These are phyloP conservation scores for Blastobotrys attinorum DNA, from an alignment of 805 yeast species.

Conservation along the genomic window DNA sequence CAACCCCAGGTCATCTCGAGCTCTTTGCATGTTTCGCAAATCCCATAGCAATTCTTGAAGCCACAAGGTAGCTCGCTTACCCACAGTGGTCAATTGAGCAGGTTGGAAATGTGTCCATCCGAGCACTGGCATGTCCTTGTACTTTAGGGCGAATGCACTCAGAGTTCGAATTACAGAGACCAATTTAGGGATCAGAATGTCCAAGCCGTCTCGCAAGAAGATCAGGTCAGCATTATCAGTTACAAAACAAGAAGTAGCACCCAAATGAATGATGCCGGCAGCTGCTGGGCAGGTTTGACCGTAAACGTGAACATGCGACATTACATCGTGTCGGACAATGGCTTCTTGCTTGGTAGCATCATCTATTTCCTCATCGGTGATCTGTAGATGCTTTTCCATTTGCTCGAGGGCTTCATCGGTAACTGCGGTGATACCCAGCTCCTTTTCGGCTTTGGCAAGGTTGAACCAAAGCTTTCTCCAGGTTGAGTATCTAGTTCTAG, in stretches of 20 bases:
- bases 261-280: slow-evolving; percentile 95
- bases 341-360: slow-evolving; percentile 92
- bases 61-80: slow-evolving; percentile 97
- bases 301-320: slow-evolving; percentile 97
- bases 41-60: slow-evolving; percentile 97
- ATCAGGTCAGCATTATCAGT: slow-evolving; percentile 98
- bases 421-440: slow-evolving; percentile 76
- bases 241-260: slow-evolving; percentile 96
- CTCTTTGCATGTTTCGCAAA: slow-evolving; percentile 89
- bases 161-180: slow-evolving; percentile 93
- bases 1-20: slow-evolving; percentile 91
- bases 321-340: slow-evolving; percentile 96
- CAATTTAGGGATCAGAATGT: slow-evolving; percentile 83
- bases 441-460: slow-evolving; percentile 91
- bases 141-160: slow-evolving; percentile 76
- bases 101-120: slow-evolving; percentile 99
- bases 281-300: slow-evolving; percentile 93
- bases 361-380: slow-evolving; percentile 88
- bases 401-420: slow-evolving; percentile 87
- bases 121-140: slow-evolving; percentile 92
- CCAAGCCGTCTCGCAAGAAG: slow-evolving; percentile 93
- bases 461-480: slow-evolving; percentile 98
- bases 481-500: slow-evolving; percentile 90
- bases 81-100: slow-evolving; percentile 97
- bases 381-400: slow-evolving; percentile 66